phyloP scores from a whole-genome alignment of 768 basidiomycete genomes.

The Chiua virens region DNA sequence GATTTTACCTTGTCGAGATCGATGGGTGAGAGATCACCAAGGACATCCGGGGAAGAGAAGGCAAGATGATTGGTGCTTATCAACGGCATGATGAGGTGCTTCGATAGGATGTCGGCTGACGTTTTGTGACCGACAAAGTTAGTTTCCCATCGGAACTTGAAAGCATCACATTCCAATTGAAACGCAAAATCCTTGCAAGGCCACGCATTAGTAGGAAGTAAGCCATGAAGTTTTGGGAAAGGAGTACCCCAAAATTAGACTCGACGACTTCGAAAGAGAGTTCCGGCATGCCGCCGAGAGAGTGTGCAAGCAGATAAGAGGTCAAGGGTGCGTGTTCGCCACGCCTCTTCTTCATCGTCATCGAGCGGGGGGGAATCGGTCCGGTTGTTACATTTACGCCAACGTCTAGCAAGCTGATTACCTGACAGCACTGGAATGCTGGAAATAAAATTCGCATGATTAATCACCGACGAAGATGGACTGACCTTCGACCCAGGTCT shows the following conservation, averaged over 20 bases:
- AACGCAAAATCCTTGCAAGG: slow-evolving; percentile 62
- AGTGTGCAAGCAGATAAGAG: slow-evolving; percentile 59
- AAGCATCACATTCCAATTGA: slow-evolving; percentile 53
- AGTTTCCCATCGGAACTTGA: slow-evolving; percentile 83
- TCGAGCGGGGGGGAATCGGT: slow-evolving; percentile 28
- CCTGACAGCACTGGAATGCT: slow-evolving; percentile 47
- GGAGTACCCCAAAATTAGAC: slow-evolving; percentile 56
- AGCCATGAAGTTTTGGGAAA: background rate
- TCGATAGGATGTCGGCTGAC: slow-evolving; percentile 74
- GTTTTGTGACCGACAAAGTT: slow-evolving; percentile 59
- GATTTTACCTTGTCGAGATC: slow-evolving; percentile 65
- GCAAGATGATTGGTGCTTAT: slow-evolving; percentile 70
- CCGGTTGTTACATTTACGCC: slow-evolving; percentile 58
- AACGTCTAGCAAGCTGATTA: slow-evolving; percentile 65
- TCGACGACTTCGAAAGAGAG: slow-evolving; percentile 58
- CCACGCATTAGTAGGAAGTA: slow-evolving; percentile 14
- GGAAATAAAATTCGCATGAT: slow-evolving; percentile 15
- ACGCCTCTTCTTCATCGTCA: slow-evolving; percentile 55
- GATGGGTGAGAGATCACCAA: slow-evolving; percentile 52
- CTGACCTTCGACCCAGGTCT: slow-evolving; percentile 73
- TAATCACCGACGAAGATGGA: slow-evolving; percentile 21
- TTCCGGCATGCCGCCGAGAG: slow-evolving; percentile 58
- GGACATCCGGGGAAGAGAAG: slow-evolving; percentile 58
- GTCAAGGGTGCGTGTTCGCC: slow-evolving; percentile 56
- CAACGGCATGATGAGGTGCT: slow-evolving; percentile 74